Percentiles rank a stretch among this genome's conserved stretches.
Evolutionary conservation across 2,329 filamentous ascomycete genomes (phyloP).

Genomic region (Pseudocercospora fijiensis): DNA sequence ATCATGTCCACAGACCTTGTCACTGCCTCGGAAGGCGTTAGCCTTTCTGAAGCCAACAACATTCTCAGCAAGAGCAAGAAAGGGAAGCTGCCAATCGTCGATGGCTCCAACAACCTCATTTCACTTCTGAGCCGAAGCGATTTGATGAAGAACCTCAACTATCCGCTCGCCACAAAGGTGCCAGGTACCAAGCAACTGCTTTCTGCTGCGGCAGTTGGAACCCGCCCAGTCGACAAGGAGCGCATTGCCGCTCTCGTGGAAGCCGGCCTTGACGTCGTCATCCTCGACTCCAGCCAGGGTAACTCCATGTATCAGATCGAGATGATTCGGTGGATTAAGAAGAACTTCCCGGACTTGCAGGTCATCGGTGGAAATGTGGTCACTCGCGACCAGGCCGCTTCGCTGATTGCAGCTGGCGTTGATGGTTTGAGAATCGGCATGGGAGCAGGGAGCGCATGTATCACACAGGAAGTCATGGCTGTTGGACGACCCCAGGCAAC

Average conservation of each 20-base stretch:
- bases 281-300: conserved; percentile 94
- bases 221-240: conserved; percentile 85
- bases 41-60: conserved; percentile 82
- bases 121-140: conserved; percentile 93
- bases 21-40: conserved; percentile 80
- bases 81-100: conserved; percentile 62
- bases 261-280: conserved; percentile 89
- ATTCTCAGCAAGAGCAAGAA: conserved; percentile 96
- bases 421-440: conserved; percentile 98
- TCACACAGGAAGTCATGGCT: conserved; percentile 99
- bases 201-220: conserved; percentile 91
- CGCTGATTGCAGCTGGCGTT: conserved; percentile 86
- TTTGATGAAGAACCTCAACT: conserved; percentile 97
- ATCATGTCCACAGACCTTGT: conserved; percentile 96
- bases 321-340: conserved; percentile 96
- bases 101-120: conserved; percentile 53
- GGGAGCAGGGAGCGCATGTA: conserved; percentile 97
- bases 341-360: conserved; percentile 78
- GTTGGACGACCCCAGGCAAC: conserved; percentile 95
- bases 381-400: conserved; percentile 91
- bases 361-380: conserved; percentile 99
- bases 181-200: conserved; percentile 97
- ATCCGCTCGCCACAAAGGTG: conserved; percentile 92
- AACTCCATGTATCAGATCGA: conserved; percentile 99
- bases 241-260: conserved; percentile 86